Percentiles rank a stretch among this genome's conserved stretches.
Conservation (phyloP, 495 filamentous ascomycete species). For the Daldinia vernicosa region DNA sequence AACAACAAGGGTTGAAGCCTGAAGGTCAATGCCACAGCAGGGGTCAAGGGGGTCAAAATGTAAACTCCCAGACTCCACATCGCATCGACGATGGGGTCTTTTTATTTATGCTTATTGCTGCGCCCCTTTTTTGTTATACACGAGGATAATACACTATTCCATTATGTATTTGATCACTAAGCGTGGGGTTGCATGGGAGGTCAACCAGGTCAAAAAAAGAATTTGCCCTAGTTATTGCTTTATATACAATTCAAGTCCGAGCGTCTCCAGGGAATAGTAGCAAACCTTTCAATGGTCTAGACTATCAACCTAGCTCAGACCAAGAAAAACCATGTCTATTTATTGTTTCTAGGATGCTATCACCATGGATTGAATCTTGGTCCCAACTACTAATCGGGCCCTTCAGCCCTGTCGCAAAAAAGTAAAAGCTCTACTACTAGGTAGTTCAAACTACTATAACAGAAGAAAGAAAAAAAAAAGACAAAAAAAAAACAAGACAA, state of each 20-base stretch:
- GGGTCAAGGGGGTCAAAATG: neutral
- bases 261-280: neutral
- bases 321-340: constrained; percentile 4
- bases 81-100: constrained; percentile 9
- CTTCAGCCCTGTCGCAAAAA: constrained; percentile 7
- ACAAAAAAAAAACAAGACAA: neutral
- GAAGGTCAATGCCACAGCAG: neutral
- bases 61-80: constrained; percentile 19
- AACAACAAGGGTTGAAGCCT: neutral
- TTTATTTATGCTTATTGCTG: constrained; percentile 14
- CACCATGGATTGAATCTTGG: constrained; percentile 31
- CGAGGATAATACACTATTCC: constrained; percentile 3
- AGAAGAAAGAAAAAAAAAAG: too few species aligned
- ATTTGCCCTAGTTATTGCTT: neutral
- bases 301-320: neutral
- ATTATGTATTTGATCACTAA: neutral
- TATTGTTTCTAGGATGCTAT: constrained; percentile 5
- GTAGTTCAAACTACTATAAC: too few species aligned
- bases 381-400: neutral
- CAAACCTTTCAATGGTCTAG: constrained; percentile 3
- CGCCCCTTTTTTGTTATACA: constrained; percentile 20
- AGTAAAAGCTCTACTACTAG: too few species aligned
- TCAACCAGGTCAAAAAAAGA: neutral
- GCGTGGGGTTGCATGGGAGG: neutral
- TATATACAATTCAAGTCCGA: neutral